Percentiles rank a stretch among this genome's conserved stretches.
phyloP scores from a whole-genome alignment of 208 protist species.

The Tritrichomonas foetus region DNA sequence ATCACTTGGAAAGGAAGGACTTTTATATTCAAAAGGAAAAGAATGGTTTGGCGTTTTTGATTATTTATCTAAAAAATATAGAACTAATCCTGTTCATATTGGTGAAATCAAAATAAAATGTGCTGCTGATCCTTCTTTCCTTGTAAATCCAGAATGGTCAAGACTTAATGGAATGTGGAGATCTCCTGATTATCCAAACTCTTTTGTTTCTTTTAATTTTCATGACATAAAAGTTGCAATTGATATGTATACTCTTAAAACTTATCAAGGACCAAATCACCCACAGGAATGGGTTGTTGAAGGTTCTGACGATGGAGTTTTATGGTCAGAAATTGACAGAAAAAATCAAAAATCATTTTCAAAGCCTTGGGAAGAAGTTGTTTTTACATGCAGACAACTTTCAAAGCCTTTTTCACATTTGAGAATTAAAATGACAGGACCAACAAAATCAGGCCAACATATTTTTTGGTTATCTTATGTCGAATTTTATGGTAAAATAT shows the following conservation, averaged over 20 bases:
- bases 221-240: background rate
- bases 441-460: background rate
- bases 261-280: background rate
- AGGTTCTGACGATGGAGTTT: background rate
- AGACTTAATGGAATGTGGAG: background rate
- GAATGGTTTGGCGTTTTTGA: background rate
- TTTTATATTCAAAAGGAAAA: background rate
- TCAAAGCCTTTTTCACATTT: background rate
- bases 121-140: background rate
- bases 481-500: background rate
- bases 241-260: background rate
- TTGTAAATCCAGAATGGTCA: background rate
- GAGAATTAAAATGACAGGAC: background rate
- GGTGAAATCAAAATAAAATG: background rate
- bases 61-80: background rate
- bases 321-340: background rate
- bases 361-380: background rate
- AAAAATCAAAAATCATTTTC: background rate
- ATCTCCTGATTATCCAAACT: background rate
- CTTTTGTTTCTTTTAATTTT: background rate
- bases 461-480: background rate
- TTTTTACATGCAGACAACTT: background rate
- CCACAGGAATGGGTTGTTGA: background rate
- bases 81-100: background rate
- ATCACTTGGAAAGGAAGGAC: background rate